Conservation (phyloP, 2,329 filamentous ascomycete genomes). For the Alternaria gaisen region DNA sequence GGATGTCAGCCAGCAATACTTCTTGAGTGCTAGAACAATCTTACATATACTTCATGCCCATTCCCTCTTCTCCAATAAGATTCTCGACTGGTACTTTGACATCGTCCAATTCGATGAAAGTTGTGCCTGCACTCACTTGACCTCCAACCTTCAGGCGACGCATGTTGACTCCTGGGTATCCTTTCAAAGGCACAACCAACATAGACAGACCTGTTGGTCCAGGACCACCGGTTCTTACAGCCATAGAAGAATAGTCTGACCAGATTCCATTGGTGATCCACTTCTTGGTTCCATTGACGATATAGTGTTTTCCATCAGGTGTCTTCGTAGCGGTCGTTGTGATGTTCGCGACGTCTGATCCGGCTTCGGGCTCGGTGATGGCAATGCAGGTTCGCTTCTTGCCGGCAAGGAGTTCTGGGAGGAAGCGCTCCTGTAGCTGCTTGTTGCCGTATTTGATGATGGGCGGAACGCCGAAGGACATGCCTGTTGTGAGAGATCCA, state of each 20-base stretch:
- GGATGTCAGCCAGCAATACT: not conserved
- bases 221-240: conserved; percentile 74
- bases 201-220: conserved; percentile 71
- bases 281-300: conserved; percentile 80
- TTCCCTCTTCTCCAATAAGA: conserved; percentile 73
- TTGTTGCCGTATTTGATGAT: conserved; percentile 73
- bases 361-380: conserved; percentile 79
- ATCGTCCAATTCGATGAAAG: conserved; percentile 79
- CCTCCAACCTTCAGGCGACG: conserved; percentile 73
- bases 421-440: conserved; percentile 71
- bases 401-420: conserved; percentile 73
- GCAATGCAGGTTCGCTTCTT: conserved; percentile 76
- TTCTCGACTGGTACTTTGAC: conserved; percentile 76
- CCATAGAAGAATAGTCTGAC: conserved; percentile 74
- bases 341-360: conserved; percentile 78
- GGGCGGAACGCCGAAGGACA: conserved; percentile 76
- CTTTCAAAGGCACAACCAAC: conserved; percentile 74
- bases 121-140: conserved; percentile 72
- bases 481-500: conserved; percentile 73
- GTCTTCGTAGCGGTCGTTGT: conserved; percentile 71
- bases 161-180: conserved; percentile 72
- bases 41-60: conserved; percentile 74
- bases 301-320: conserved; percentile 70
- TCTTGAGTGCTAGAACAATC: not conserved
- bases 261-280: conserved; percentile 71